phyloP scores from a whole-genome alignment of 106 monocot species.

The Dioscorea alata region DNA sequence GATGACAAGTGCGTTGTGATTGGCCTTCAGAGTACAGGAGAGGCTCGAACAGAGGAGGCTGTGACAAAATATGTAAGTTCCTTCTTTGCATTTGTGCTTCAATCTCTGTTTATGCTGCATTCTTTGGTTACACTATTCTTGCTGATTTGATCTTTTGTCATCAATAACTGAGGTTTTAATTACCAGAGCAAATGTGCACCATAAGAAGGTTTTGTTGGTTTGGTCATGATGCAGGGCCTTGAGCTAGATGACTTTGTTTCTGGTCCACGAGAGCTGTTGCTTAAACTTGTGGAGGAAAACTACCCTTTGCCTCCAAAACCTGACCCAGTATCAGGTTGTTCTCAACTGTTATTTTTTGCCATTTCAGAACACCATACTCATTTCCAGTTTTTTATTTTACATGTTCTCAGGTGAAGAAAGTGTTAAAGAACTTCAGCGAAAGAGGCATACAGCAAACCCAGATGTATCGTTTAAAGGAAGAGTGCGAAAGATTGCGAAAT shows the following conservation, averaged over 20 bases:
- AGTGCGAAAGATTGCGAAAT: conserved; percentile 66
- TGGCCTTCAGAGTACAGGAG: conserved; percentile 98
- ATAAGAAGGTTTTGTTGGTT: neutral
- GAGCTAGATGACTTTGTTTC: conserved; percentile 97
- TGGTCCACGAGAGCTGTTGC: conserved; percentile 82
- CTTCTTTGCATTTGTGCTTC: conserved; percentile 2
- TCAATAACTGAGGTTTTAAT: no score
- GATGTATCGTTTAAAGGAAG: conserved; percentile 67
- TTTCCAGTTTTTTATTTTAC: neutral
- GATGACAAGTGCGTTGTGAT: conserved; percentile 94
- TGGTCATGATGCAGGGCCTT: conserved; percentile 43
- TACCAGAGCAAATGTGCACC: no score
- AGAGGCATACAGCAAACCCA: conserved; percentile 67
- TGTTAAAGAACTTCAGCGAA: conserved; percentile 71
- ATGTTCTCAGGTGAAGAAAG: conserved; percentile 50
- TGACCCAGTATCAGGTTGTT: conserved; percentile 38
- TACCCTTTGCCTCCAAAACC: conserved; percentile 93
- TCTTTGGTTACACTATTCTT: neutral
- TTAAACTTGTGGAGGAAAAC: conserved; percentile 92
- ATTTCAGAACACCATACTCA: neutral
- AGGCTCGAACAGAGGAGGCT: conserved; percentile 98
- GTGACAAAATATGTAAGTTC: conserved; percentile 83
- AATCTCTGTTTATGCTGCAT: neutral
- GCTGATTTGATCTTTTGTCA: neutral
- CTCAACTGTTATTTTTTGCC: neutral